These are phyloP conservation scores for Crithidia acanthocephali DNA, from an alignment of 208 protist genomes.

Conservation along the genomic window DNA sequence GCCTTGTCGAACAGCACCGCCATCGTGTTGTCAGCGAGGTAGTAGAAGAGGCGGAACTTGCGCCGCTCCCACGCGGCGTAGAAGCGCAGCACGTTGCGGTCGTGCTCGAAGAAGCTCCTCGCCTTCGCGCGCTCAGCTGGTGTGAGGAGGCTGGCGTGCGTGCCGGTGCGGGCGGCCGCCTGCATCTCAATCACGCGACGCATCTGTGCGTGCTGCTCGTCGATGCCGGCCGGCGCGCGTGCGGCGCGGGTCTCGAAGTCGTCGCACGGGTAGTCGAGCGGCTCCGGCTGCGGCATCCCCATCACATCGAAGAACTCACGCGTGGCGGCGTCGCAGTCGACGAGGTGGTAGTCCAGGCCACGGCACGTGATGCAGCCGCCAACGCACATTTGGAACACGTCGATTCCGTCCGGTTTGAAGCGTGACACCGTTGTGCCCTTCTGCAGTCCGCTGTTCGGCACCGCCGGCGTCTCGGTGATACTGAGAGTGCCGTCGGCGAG, in stretches of 20 bases:
- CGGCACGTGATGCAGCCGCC: constrained; percentile 86
- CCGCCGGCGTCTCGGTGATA: constrained; percentile 90
- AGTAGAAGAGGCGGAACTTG: constrained; percentile 95
- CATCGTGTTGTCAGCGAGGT: constrained; percentile 95
- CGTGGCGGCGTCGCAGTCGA: constrained; percentile 95
- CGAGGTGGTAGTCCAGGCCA: constrained; percentile 89
- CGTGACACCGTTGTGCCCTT: constrained; percentile 91
- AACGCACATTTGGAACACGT: constrained; percentile 83
- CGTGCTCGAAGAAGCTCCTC: constrained; percentile 92
- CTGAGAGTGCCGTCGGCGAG: constrained; percentile 95
- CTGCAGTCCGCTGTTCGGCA: constrained; percentile 94
- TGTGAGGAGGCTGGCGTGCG: constrained; percentile 77
- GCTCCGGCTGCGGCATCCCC: constrained; percentile 72
- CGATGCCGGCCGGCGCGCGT: constrained; percentile 29
- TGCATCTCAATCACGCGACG: constrained; percentile 84
- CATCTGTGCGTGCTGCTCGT: constrained; percentile 82
- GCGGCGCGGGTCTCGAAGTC: constrained; percentile 63
- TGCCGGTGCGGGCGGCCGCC: constrained; percentile 65
- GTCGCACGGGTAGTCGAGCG: constrained; percentile 80
- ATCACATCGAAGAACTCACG: constrained; percentile 90
- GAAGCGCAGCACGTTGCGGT: constrained; percentile 96
- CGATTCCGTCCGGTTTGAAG: constrained; percentile 72
- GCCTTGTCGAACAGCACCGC: constrained; percentile 92
- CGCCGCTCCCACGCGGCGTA: constrained; percentile 94
- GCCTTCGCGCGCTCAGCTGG: constrained; percentile 81